Percentiles rank a stretch among this genome's conserved stretches.
Evolutionary conservation across 768 basidiomycete species (phyloP).

Genomic region (Russula brevipes): DNA sequence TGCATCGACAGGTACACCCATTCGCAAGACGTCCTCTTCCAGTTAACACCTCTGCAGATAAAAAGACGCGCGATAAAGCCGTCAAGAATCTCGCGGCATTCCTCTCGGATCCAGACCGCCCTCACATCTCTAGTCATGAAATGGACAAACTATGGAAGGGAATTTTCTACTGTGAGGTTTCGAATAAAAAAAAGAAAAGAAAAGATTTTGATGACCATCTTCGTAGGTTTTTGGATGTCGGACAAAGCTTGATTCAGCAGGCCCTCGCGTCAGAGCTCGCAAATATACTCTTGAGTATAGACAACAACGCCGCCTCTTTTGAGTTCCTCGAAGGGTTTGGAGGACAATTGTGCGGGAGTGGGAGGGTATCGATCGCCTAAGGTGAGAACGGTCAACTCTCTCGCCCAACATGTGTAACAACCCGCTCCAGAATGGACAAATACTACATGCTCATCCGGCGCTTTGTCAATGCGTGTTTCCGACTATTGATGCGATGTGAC

Average conservation of each 20-base stretch:
- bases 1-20: constrained; percentile 68
- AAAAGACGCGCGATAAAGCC: constrained; percentile 88
- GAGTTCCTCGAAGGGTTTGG: constrained; percentile 90
- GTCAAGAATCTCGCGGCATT: constrained; percentile 74
- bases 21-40: neutral
- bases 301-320: constrained; percentile 52
- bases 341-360: constrained; percentile 85
- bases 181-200: neutral
- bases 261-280: constrained; percentile 82
- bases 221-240: constrained; percentile 96
- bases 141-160: constrained; percentile 97
- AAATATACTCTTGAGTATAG: constrained; percentile 69
- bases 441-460: constrained; percentile 92
- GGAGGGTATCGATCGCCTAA: constrained; percentile 83
- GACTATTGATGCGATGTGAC: constrained; percentile 60
- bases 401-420: neutral
- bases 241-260: constrained; percentile 98
- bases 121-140: constrained; percentile 63
- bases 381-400: constrained; percentile 41
- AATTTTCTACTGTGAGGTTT: constrained; percentile 81
- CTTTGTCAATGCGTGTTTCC: constrained; percentile 82
- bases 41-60: constrained; percentile 49
- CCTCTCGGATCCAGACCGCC: constrained; percentile 58
- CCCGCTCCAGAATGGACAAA: constrained; percentile 81
- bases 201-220: constrained; percentile 8